Conservation (phyloP, 2,329 filamentous ascomycete species). For the Xylaria digitata region DNA sequence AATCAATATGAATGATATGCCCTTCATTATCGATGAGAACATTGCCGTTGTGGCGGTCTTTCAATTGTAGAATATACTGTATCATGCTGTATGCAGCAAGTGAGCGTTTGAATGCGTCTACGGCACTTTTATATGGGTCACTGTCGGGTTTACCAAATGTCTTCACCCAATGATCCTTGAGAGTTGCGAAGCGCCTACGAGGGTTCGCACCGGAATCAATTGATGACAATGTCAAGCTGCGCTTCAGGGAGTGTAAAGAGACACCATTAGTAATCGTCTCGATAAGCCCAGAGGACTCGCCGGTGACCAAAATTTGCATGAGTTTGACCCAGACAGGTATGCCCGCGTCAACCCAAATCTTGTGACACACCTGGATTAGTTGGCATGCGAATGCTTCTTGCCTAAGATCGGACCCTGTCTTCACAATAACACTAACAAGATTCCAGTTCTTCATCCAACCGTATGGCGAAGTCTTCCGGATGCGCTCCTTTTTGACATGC, state of each 20-base stretch:
- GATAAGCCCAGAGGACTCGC: constrained; percentile 84
- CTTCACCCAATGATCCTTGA: constrained; percentile 85
- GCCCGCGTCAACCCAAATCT: constrained; percentile 80
- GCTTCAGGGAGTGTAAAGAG: constrained; percentile 86
- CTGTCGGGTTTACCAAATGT: constrained; percentile 78
- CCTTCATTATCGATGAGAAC: constrained; percentile 87
- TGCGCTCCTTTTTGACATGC: constrained; percentile 85
- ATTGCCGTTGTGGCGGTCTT: constrained; percentile 88
- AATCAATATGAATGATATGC: constrained; percentile 89
- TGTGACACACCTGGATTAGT: constrained; percentile 82
- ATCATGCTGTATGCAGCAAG: constrained; percentile 88
- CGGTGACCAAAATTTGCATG: constrained; percentile 88
- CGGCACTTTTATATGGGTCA: constrained; percentile 75
- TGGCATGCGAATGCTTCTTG: constrained; percentile 91
- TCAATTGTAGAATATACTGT: constrained; percentile 84
- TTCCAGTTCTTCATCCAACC: constrained; percentile 94
- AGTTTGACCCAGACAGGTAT: constrained; percentile 88
- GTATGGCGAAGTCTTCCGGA: constrained; percentile 84
- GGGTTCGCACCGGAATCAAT: constrained; percentile 80
- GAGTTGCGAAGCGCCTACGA: constrained; percentile 78
- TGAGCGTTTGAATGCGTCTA: constrained; percentile 83
- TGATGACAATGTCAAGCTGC: constrained; percentile 79
- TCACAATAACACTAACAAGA: constrained; percentile 86
- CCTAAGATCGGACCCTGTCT: constrained; percentile 83
- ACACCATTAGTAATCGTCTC: constrained; percentile 91